Percentiles rank a stretch among this genome's conserved stretches.
These are phyloP conservation scores for Trichosporon sp. DNA, from an alignment of 1,284 basidiomycete genomes.

Conservation along the genomic window DNA sequence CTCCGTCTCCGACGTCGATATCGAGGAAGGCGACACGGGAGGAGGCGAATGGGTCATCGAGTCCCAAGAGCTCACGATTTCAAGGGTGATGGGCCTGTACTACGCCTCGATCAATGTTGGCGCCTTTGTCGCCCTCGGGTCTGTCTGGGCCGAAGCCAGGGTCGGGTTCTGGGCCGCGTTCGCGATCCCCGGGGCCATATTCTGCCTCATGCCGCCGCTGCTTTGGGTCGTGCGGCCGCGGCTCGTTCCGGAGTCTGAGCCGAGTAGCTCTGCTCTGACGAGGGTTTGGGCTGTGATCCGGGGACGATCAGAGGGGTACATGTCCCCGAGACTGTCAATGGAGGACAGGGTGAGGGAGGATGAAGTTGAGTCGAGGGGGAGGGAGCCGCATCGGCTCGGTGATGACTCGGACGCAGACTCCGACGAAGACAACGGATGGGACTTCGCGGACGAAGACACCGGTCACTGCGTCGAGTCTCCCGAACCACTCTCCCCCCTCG, in stretches of 20 bases:
- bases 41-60: background rate
- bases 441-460: background rate
- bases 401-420: background rate
- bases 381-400: background rate
- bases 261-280: constrained; percentile 1
- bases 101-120: background rate
- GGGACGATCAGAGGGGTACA: too few species aligned
- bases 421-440: background rate
- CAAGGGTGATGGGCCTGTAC: background rate
- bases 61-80: background rate
- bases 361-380: background rate
- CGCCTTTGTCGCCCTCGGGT: constrained; percentile 2
- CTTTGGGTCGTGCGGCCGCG: constrained; percentile 27
- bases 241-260: constrained; percentile 27
- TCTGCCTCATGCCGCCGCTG: constrained; percentile 36
- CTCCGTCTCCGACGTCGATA: background rate
- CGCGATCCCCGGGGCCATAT: constrained; percentile 36
- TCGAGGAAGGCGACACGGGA: too few species aligned
- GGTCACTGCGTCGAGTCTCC: background rate
- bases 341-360: background rate
- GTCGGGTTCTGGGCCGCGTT: constrained; percentile 39
- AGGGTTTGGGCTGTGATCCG: background rate
- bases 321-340: too few species aligned
- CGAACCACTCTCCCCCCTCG: too few species aligned
- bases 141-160: constrained; percentile 17